Base-by-base conservation (phyloP, 2,329 filamentous ascomycete genomes). In the Nothomitra cinnamomea region DNA sequence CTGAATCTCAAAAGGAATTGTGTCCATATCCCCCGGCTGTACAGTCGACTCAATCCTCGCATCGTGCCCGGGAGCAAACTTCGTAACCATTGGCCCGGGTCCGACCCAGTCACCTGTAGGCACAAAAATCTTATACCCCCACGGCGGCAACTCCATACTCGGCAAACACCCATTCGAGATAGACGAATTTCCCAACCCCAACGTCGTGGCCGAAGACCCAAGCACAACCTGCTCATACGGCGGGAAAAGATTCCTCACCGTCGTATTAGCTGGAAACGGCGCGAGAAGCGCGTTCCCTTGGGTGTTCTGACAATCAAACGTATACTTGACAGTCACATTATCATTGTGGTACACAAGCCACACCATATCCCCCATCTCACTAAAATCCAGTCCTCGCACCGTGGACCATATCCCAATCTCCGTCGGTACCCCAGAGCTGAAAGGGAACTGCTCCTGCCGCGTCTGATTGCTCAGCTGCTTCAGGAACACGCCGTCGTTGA, bases 171-270 rank as follows among this genome's bases (percentile, higher is more conserved):
- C 80, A 56, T 77, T 78, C 49, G 61, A 66, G 2, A 70, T 63
- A 0, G 61, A 66, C 0, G 72, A 72, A 1, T 69, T 69, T 53
- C 72, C 71, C 43, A 77, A 67, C 12, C 69, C 69, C 40, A 78
- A 67, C 28, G 65, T 66, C 3, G 68, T 63, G 1, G 67, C 62
- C 1, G 76, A 74, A 1, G 63, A 61, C 50, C 69, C 67, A n/a
- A 83, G 65, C 0, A 65, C 71, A 54, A 74, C 66, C 56, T 77
- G 71, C 22, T 79, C 77, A 58, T 77, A 79, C 0, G 79, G 78
- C 60, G 75, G 77, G 61, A 83, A 80, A 12, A 83, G 61, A 59
- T 81, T 82, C 60, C 75, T 77, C 56, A 83, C 78, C 1, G 69
- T 75, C 1, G 71, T 75, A 12, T 71, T 73, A 1, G 64, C 61